phyloP scores from a whole-genome alignment of 257 asterid genomes.

The Haberlea rhodopensis region DNA sequence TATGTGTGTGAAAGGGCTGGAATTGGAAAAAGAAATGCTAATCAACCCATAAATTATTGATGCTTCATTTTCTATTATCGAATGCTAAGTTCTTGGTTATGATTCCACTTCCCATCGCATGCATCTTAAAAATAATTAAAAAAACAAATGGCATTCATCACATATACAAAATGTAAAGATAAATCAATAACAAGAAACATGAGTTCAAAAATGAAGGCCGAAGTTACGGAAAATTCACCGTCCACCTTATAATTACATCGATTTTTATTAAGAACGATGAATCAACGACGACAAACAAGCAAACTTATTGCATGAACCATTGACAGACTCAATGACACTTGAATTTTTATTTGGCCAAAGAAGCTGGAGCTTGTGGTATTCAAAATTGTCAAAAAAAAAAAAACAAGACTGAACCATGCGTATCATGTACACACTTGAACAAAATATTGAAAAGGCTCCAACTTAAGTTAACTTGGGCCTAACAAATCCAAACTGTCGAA shows the following conservation, averaged over 20 bases:
- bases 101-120: too few species aligned
- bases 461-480: neutral
- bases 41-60: neutral
- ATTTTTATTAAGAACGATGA: neutral
- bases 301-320: neutral
- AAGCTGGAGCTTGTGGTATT: neutral
- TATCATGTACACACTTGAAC: conserved; percentile 19
- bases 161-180: neutral
- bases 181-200: neutral
- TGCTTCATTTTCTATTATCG: neutral
- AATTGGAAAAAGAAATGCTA: neutral
- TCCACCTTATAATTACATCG: neutral
- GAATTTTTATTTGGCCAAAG: neutral
- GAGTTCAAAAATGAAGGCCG: neutral
- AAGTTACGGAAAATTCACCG: neutral
- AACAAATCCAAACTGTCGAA: too few species aligned
- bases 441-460: conserved; percentile 22
- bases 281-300: neutral
- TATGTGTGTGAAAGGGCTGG: neutral
- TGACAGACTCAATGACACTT: neutral
- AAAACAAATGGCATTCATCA: too few species aligned
- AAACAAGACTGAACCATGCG: neutral
- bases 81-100: too few species aligned
- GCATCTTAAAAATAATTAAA: too few species aligned
- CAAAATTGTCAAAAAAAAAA: neutral